Percentiles rank a stretch among this genome's conserved stretches.
phyloP scores from a whole-genome alignment of 352 stramenopile species.

The Phytophthora nicotianae region DNA sequence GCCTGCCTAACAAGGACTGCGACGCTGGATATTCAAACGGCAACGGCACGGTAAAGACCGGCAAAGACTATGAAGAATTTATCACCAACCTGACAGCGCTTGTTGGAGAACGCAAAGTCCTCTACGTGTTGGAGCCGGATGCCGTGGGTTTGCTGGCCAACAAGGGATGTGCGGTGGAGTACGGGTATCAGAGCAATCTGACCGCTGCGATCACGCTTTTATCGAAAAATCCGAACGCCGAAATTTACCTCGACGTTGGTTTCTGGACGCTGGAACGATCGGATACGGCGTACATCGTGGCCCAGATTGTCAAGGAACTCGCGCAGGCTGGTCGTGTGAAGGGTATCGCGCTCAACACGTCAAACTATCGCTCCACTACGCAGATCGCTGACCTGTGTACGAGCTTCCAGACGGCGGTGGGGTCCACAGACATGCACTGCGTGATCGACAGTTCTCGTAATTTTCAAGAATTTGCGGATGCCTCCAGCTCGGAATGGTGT shows the following conservation, averaged over 20 bases:
- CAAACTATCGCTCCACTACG: conserved; percentile 68
- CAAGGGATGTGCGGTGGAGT: conserved; percentile 40
- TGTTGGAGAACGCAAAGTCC: conserved; percentile 58
- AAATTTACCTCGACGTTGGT: conserved; percentile 76
- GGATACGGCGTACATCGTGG: conserved; percentile 34
- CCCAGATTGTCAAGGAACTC: conserved; percentile 53
- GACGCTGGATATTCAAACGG: conserved; percentile 52
- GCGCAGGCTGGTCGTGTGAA: conserved; percentile 43
- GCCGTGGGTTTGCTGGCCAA: conserved; percentile 59
- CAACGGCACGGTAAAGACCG: conserved; percentile 42
- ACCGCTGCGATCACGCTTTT: conserved; percentile 48
- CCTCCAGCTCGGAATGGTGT: conserved; percentile 61
- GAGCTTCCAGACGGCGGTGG: conserved; percentile 59
- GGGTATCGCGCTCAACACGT: conserved; percentile 80
- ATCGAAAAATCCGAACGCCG: conserved; percentile 59
- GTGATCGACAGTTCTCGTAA: conserved; percentile 75
- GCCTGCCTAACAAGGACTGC: conserved; percentile 82
- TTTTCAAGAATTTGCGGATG: conserved; percentile 47
- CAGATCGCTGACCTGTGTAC: conserved; percentile 52
- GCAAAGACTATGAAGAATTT: conserved; percentile 54
- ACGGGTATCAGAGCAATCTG: conserved; percentile 61
- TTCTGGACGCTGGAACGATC: conserved; percentile 56
- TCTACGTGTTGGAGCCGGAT: conserved; percentile 77
- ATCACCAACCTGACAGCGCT: conserved; percentile 45
- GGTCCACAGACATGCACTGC: conserved; percentile 47